Evolutionary conservation across 1,284 basidiomycete species (phyloP).

Genomic region (Trichosporon coremiiforme): DNA sequence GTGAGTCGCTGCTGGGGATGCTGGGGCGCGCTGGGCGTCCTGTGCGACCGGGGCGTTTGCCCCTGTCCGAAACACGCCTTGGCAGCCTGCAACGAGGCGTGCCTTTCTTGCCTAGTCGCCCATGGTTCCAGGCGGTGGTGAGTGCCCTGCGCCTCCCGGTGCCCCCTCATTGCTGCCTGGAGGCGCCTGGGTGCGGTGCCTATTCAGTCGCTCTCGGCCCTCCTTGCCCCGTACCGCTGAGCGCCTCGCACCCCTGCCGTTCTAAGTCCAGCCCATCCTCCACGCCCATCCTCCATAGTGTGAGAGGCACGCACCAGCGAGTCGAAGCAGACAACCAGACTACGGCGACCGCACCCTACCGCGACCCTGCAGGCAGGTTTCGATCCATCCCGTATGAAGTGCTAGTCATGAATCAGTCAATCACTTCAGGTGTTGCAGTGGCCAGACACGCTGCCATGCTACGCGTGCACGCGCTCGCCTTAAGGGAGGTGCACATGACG

Average conservation of each 20-base stretch:
- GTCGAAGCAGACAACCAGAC: too few relatives aligned
- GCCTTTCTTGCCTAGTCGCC: background rate
- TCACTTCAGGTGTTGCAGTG: background rate
- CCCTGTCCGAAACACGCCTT: slow-evolving; percentile 3
- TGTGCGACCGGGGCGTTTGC: background rate
- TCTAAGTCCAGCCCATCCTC: background rate
- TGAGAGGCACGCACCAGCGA: too few relatives aligned
- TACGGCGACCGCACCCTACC: background rate
- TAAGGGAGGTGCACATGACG: background rate
- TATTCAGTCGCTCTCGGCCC: background rate
- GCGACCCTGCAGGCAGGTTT: background rate
- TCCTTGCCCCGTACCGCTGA: background rate
- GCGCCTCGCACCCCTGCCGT: background rate
- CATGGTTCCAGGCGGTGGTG: background rate
- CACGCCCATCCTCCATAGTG: background rate
- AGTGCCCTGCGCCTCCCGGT: background rate
- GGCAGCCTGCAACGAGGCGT: background rate
- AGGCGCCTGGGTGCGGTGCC: too few relatives aligned
- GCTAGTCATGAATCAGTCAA: slow-evolving; percentile 5
- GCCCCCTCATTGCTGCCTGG: too few relatives aligned
- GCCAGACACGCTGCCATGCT: background rate
- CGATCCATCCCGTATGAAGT: slow-evolving; percentile 1
- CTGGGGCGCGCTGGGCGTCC: background rate
- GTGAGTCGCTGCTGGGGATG: background rate
- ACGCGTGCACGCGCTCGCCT: background rate